Evolutionary conservation across 306 rosid species (phyloP), one percentile per base, ranked within the genome.

Genomic region (Morella rubra): DNA sequence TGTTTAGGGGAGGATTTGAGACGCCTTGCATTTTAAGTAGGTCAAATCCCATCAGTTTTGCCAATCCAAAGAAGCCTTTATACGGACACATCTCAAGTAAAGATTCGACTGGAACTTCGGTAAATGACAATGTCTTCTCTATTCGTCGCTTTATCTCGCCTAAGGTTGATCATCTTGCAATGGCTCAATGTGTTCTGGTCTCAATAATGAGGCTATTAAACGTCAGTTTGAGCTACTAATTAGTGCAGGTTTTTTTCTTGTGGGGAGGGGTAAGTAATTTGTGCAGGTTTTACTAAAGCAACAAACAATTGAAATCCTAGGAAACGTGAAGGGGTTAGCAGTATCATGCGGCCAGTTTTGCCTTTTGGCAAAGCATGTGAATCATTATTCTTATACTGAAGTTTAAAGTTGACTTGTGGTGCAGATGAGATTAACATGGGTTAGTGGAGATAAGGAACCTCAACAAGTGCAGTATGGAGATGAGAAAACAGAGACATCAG

Each of bases 361-460:
- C 27, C 27, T 24, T 24, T 24, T 24, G 27, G 27, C 27, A 24
- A 24, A 24, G 27, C 27, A 24, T 24, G 27, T 24, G 27, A 24
- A 24, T 24, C 27, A 24, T 24, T 24, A 24, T 24, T 24, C 27
- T 24, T 24, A 24, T 24, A 24, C 27, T 24, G 27, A 24, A 24
- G 27, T 24, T 24, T 24, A 24, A 24, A 24, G 27, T 24, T 24
- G 27, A 24, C 27, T 78, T 67, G 61, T 71, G 45, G 1, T 83
- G 76, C 84, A 93, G 98, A 91, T 94, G 97, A 87, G 85, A 83
- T 62, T 90, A 78, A 89, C 93, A 64, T 94, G 98, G 98, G 91
- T 91, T 69, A 91, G 98, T 84, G 98, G 97, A 47, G 91, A 90
- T 79, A 59, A 73, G 19, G 19, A 80, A 51, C 87, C 94, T 74